A percentile compares a stretch with the other conserved stretches of the same genome.
phyloP scores from a whole-genome alignment of 2,329 filamentous ascomycete genomes.

The Cordyceps fumosorosea region DNA sequence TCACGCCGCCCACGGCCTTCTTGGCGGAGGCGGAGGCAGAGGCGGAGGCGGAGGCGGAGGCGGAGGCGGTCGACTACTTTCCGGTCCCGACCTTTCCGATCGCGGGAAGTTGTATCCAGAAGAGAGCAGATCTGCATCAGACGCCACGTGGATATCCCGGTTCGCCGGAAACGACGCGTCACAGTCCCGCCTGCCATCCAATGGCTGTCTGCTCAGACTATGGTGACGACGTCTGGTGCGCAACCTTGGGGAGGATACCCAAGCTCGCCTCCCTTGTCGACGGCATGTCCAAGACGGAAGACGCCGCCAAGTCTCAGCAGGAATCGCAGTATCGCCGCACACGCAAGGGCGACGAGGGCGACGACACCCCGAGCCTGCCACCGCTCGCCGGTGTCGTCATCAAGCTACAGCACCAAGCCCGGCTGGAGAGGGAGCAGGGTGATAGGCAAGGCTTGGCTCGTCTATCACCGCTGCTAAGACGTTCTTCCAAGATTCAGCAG shows the following conservation, averaged over 20 bases:
- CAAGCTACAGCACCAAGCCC: background rate
- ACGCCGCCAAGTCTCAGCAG: background rate
- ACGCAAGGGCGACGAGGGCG: background rate
- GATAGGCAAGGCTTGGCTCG: background rate
- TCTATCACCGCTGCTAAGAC: background rate
- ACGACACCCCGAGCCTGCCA: background rate
- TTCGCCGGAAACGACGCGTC: background rate
- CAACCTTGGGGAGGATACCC: background rate
- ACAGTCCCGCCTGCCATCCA: background rate
- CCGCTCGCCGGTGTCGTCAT: background rate
- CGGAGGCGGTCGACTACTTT: background rate
- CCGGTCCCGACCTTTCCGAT: background rate
- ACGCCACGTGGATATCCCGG: background rate
- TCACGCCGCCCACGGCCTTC: background rate
- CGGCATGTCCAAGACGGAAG: background rate
- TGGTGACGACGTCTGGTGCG: background rate
- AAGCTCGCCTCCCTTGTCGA: background rate
- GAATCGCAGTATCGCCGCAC: background rate
- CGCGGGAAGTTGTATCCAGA: too few species aligned
- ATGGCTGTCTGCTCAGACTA: background rate
- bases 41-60: too few species aligned
- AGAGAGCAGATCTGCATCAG: background rate
- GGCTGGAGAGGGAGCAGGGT: background rate
- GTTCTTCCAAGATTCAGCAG: background rate
- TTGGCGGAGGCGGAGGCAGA: background rate